These are phyloP conservation scores for Backusella luteola DNA, from an alignment of 192 early-diverging fungal species.

Conservation along the genomic window DNA sequence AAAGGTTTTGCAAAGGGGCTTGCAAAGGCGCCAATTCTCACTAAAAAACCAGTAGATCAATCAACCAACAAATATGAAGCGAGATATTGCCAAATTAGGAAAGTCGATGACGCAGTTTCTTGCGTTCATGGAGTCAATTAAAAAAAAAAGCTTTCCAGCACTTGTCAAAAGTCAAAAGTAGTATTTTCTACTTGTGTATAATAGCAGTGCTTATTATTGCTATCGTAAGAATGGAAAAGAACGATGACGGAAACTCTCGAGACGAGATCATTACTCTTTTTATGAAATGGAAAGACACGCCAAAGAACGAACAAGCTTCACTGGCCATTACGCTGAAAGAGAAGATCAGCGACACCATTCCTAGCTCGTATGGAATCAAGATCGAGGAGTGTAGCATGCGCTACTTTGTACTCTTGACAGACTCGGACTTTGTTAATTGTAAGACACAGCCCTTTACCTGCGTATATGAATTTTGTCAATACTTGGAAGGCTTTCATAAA, in stretches of 20 bases:
- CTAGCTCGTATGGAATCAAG: neutral
- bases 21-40: no score
- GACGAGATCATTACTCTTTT: neutral
- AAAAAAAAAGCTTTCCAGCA: no score
- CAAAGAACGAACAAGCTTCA: neutral
- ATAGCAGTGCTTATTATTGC: neutral
- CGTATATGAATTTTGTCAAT: slow-evolving; percentile 12
- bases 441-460: neutral
- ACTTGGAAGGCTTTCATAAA: neutral
- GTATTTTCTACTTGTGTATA: neutral
- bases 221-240: neutral
- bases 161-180: neutral
- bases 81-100: neutral
- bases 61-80: neutral
- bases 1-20: no score
- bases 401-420: neutral
- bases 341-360: neutral
- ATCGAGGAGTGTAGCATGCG: neutral
- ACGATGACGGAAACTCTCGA: neutral
- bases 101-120: neutral
- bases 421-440: neutral
- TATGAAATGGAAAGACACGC: neutral
- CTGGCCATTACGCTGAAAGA: neutral
- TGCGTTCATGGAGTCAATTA: neutral
- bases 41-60: no score